phyloP scores from a whole-genome alignment of 1,139 yeast species.

The Blastobotrys apis region DNA sequence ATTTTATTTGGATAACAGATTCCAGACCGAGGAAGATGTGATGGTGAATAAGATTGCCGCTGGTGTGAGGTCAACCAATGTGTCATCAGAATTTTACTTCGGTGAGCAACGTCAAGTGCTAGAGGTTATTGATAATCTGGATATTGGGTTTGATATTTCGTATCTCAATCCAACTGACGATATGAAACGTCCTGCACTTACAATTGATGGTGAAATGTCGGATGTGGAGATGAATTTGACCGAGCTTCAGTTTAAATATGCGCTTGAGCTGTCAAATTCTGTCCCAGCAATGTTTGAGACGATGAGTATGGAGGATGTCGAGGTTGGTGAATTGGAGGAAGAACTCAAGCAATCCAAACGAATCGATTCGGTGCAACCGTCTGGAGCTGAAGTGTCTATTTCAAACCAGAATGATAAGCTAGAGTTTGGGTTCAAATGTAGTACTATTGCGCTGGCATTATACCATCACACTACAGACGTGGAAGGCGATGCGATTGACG shows the following conservation, averaged over 20 bases:
- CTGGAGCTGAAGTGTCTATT: background rate
- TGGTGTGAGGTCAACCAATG: conserved; percentile 67
- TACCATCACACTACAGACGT: conserved; percentile 53
- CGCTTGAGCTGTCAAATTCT: conserved; percentile 53
- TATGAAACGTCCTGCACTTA: conserved; percentile 47
- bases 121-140: conserved; percentile 67
- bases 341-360: conserved; percentile 27
- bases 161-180: conserved; percentile 42
- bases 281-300: conserved; percentile 54
- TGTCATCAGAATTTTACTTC: conserved; percentile 58
- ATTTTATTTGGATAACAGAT: conserved; percentile 63
- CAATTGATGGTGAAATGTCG: conserved; percentile 57
- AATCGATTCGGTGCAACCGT: conserved; percentile 11
- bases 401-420: conserved; percentile 20
- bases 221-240: conserved; percentile 67
- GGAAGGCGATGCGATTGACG: conserved; percentile 29
- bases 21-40: conserved; percentile 33
- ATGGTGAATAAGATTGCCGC: conserved; percentile 48
- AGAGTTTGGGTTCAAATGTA: conserved; percentile 46
- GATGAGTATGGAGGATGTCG: conserved; percentile 49
- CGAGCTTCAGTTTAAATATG: conserved; percentile 65
- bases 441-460: conserved; percentile 60
- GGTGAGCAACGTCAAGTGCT: conserved; percentile 46
- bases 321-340: conserved; percentile 49
- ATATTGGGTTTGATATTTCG: conserved; percentile 58